A percentile compares a stretch with the other conserved stretches of the same genome.
These are phyloP conservation scores for Mortierella claussenii DNA, from an alignment of 192 early-diverging fungal species.

Conservation along the genomic window DNA sequence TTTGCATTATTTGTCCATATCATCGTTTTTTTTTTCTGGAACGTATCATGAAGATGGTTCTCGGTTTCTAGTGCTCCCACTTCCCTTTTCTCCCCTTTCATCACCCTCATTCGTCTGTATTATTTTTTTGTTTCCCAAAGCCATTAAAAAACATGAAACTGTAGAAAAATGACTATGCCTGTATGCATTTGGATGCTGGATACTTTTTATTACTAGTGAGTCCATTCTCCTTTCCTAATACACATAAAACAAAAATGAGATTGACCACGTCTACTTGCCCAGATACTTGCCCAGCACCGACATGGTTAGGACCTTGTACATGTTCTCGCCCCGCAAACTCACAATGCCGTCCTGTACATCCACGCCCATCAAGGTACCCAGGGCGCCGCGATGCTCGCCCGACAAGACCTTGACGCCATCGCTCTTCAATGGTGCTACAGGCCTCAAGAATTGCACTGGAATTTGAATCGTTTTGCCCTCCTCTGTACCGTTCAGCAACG, in stretches of 20 bases:
- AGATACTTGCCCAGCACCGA: conserved; percentile 62
- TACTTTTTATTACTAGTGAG: not conserved
- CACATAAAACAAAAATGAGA: not conserved
- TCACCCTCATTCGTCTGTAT: too few relatives aligned
- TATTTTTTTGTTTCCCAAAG: too few relatives aligned
- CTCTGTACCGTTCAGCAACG: conserved; percentile 47
- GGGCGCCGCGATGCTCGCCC: conserved; percentile 64
- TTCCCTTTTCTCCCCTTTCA: too few relatives aligned
- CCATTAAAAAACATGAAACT: not conserved
- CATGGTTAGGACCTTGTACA: conserved; percentile 68
- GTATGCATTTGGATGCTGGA: not conserved
- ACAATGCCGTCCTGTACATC: conserved; percentile 83
- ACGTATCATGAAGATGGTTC: too few relatives aligned
- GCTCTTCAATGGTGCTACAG: conserved; percentile 73
- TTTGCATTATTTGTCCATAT: not conserved
- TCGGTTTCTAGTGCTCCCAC: too few relatives aligned
- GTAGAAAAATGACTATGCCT: not conserved
- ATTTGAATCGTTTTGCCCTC: conserved; percentile 44
- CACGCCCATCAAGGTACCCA: conserved; percentile 75
- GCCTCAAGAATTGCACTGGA: conserved; percentile 55
- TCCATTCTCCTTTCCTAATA: conserved; percentile 1
- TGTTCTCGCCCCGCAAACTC: conserved; percentile 65
- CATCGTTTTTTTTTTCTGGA: too few relatives aligned
- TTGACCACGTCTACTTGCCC: conserved; percentile 1
- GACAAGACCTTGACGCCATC: conserved; percentile 79